Evolutionary conservation across 768 basidiomycete species (phyloP).

Genomic region (Boletus bicolor): DNA sequence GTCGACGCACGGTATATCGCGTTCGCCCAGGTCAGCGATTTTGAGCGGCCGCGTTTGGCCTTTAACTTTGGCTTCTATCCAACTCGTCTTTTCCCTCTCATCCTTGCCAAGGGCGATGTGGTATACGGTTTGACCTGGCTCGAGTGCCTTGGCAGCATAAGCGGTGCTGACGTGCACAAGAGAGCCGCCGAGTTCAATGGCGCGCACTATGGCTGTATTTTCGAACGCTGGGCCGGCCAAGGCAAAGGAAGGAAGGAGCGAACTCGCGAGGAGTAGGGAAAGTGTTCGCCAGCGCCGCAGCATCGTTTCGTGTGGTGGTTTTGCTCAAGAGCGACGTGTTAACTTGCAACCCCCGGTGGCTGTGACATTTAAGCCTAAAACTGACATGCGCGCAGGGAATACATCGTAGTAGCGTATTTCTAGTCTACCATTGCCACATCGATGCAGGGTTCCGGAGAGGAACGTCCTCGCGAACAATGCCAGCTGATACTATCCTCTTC

Average conservation of each 20-base stretch:
- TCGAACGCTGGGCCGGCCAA: conserved; percentile 61
- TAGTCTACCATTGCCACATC: conserved; percentile 70
- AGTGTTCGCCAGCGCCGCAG: conserved; percentile 43
- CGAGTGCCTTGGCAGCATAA: conserved; percentile 75
- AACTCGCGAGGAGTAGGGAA: conserved; percentile 42
- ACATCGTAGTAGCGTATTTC: background rate
- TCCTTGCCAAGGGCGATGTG: conserved; percentile 61
- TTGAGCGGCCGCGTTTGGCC: conserved; percentile 55
- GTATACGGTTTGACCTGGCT: conserved; percentile 58
- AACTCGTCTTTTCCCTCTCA: conserved; percentile 68
- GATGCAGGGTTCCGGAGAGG: conserved; percentile 73
- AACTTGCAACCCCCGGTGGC: conserved; percentile 1
- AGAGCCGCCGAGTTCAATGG: conserved; percentile 86
- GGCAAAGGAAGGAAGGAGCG: conserved; percentile 40
- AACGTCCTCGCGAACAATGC: conserved; percentile 72
- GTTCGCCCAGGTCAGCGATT: conserved; percentile 47
- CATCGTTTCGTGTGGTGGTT: conserved; percentile 39
- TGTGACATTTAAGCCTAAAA: conserved; percentile 2
- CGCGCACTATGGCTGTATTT: conserved; percentile 86
- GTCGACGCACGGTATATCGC: conserved; percentile 49
- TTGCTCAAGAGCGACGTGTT: conserved; percentile 21
- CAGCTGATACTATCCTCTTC: conserved; percentile 75
- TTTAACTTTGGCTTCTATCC: conserved; percentile 79
- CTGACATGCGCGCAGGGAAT: background rate
- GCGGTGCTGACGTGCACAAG: conserved; percentile 87